These are phyloP conservation scores for Saccharomycopsis sp. DNA, from an alignment of 805 yeast genomes.

Conservation along the genomic window DNA sequence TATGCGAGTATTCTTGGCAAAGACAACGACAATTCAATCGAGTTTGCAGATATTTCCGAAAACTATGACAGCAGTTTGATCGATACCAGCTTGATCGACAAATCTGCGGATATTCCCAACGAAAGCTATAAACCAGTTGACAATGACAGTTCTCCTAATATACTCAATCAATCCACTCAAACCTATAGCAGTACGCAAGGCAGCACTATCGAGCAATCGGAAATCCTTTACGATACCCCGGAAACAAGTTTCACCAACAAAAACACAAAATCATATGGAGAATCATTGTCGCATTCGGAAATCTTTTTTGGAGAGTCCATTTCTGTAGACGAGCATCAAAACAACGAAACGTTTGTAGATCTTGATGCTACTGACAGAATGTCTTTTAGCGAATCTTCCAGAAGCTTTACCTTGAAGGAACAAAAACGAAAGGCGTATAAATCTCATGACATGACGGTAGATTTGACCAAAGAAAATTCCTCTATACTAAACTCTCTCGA, in stretches of 20 bases:
- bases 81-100: no score
- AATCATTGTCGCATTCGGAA: background rate
- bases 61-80: no score
- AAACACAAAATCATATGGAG: no score
- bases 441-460: background rate
- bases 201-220: background rate
- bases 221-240: background rate
- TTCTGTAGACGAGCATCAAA: background rate
- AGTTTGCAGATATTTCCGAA: no score
- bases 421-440: background rate
- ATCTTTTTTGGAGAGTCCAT: background rate
- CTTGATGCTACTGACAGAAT: background rate
- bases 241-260: background rate
- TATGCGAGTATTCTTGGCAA: no score
- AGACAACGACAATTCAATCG: no score
- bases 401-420: background rate
- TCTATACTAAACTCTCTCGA: no score
- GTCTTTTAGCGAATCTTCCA: background rate
- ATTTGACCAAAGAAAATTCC: background rate
- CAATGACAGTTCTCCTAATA: background rate
- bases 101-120: background rate
- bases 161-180: background rate
- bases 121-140: background rate
- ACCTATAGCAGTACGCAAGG: background rate
- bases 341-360: background rate